A percentile compares a stretch with the other conserved stretches of the same genome.
Conservation (phyloP, 2,329 filamentous ascomycete genomes). For the Diaporthe sp. region DNA sequence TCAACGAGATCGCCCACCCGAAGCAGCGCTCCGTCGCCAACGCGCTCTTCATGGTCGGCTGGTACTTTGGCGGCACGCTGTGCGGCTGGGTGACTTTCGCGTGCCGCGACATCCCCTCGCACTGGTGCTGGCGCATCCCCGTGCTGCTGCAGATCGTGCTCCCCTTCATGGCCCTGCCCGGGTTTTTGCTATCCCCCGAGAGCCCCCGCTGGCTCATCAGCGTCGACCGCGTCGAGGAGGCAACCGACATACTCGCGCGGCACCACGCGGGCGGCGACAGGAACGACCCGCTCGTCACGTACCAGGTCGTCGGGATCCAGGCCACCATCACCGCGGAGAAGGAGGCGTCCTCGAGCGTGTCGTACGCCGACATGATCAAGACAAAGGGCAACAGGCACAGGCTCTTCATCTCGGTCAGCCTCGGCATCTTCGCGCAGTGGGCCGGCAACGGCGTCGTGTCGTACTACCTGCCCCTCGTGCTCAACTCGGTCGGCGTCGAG, state of each 20-base stretch:
- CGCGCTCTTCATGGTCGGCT: conserved; percentile 49
- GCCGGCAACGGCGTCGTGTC: conserved; percentile 41
- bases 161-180: conserved; percentile 36
- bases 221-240: conserved; percentile 29
- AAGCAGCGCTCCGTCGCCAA: conserved; percentile 52
- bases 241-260: conserved; percentile 44
- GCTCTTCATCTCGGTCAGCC: conserved; percentile 48
- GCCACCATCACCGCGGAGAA: conserved; percentile 43
- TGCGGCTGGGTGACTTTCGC: conserved; percentile 48
- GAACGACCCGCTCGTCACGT: conserved; percentile 39
- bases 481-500: conserved; percentile 22
- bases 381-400: conserved; percentile 48
- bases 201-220: conserved; percentile 40
- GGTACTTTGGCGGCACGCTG: conserved; percentile 48
- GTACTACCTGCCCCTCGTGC: conserved; percentile 27
- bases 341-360: conserved; percentile 36
- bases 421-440: conserved; percentile 51
- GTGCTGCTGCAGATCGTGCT: conserved; percentile 44
- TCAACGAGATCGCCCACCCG: conserved; percentile 61
- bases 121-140: conserved; percentile 34
- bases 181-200: conserved; percentile 44
- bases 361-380: conserved; percentile 42
- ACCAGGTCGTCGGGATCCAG: conserved; percentile 46
- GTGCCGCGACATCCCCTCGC: conserved; percentile 25
- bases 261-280: conserved; percentile 47